Conservation (phyloP, 2,329 filamentous ascomycete genomes). For the Aphanocladium album region DNA sequence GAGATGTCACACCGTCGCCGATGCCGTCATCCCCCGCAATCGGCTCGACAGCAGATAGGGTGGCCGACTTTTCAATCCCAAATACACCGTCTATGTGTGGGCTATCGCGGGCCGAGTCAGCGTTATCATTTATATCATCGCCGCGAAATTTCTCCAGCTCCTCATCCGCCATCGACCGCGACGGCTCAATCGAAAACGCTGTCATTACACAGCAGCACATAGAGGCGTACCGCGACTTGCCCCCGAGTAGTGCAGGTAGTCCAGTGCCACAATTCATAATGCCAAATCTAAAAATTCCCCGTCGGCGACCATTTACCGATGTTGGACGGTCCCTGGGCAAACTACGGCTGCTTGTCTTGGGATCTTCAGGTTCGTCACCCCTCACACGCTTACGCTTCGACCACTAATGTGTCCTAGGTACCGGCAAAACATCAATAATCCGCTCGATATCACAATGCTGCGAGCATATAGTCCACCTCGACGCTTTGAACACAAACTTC, state of each 20-base stretch:
- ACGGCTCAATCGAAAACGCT: conserved; percentile 20
- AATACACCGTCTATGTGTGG: conserved; percentile 24
- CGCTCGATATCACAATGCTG: conserved; percentile 81
- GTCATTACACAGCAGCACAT: conserved; percentile 14
- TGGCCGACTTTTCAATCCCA: conserved; percentile 20
- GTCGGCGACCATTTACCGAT: conserved; percentile 83
- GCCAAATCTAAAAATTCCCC: conserved; percentile 91
- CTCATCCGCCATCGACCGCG: conserved; percentile 31
- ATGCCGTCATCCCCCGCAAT: conserved; percentile 3
- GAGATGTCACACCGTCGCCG: conserved; percentile 1
- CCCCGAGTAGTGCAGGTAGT: conserved; percentile 17
- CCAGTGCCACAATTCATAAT: conserved; percentile 80
- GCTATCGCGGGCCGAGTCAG: conserved; percentile 25
- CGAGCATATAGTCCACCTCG: conserved; percentile 90
- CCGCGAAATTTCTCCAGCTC: conserved; percentile 45
- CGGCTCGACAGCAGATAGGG: background rate
- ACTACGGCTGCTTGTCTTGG: conserved; percentile 83
- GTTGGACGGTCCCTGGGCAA: conserved; percentile 77
- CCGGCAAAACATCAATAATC: conserved; percentile 86
- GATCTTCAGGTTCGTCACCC: conserved; percentile 59
- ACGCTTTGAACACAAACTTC: conserved; percentile 48
- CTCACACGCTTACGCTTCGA: background rate
- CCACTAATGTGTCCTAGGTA: conserved; percentile 43
- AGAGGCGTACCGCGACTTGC: conserved; percentile 17
- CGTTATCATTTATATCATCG: conserved; percentile 47